Percentiles rank a stretch among this genome's conserved stretches.
phyloP scores from a whole-genome alignment of 495 filamentous ascomycete species.

The Xylaria longipes region DNA sequence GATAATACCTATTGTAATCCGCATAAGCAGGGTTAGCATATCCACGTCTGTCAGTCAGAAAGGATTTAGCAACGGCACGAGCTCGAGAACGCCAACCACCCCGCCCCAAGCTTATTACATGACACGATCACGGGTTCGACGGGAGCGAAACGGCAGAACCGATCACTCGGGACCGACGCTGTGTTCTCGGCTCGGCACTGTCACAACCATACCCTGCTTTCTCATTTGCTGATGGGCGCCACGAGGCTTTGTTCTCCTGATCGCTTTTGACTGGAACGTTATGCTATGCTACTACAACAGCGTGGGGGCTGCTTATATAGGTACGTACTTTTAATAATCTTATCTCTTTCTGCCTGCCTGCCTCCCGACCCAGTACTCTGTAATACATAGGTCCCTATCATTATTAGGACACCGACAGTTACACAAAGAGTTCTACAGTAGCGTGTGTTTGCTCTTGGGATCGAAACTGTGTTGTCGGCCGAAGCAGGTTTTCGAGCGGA shows the following conservation, averaged over 20 bases:
- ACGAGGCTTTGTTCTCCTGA: constrained; percentile 10
- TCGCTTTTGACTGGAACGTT: not conserved
- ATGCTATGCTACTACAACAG: constrained; percentile 7
- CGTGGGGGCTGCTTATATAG: not conserved
- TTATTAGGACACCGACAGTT: not conserved
- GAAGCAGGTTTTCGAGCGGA: not conserved
- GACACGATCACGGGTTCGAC: not conserved
- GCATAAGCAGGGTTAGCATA: not conserved
- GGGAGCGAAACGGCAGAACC: constrained; percentile 21
- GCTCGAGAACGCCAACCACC: not conserved
- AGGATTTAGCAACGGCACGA: not conserved
- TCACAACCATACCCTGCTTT: not conserved
- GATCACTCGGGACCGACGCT: constrained; percentile 14
- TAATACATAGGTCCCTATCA: not conserved
- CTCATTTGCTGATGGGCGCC: not conserved
- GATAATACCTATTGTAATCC: not conserved
- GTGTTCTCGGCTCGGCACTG: constrained; percentile 16
- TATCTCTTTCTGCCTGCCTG: not conserved
- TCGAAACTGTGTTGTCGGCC: not conserved
- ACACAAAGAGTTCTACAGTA: not conserved
- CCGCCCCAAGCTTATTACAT: not conserved
- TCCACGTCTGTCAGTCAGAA: not conserved
- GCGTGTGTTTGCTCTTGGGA: not conserved
- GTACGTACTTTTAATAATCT: not conserved
- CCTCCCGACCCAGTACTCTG: too few relatives aligned